Conservation (phyloP, 2,329 filamentous ascomycete genomes). For the Aspergillus quadrilineatus region DNA sequence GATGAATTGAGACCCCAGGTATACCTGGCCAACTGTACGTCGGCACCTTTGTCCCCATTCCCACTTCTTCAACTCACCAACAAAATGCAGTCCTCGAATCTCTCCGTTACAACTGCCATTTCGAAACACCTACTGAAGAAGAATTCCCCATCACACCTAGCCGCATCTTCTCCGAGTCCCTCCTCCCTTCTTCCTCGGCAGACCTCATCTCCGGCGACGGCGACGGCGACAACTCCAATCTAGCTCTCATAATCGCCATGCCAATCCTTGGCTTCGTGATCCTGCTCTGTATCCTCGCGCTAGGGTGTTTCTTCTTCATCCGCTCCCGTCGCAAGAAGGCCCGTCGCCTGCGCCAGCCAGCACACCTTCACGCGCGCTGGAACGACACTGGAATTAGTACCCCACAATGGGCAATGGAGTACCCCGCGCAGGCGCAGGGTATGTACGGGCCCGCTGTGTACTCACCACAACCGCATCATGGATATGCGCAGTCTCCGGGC, state of each 20-base stretch:
- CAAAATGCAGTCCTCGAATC: slow-evolving; percentile 43
- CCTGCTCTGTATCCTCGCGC: slow-evolving; percentile 30
- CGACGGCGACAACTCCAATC: slow-evolving; percentile 24
- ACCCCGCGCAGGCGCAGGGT: slow-evolving; percentile 18
- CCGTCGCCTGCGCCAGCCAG: slow-evolving; percentile 26
- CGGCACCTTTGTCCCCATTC: not conserved
- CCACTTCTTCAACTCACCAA: not conserved
- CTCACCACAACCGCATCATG: not conserved
- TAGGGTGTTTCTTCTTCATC: slow-evolving; percentile 46
- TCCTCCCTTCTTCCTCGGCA: slow-evolving; percentile 37
- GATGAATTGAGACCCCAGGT: slow-evolving; percentile 29
- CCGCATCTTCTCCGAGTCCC: slow-evolving; percentile 42
- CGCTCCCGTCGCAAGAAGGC: slow-evolving; percentile 41
- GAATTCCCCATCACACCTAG: slow-evolving; percentile 42
- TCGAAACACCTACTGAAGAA: slow-evolving; percentile 33
- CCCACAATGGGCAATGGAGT: slow-evolving; percentile 29
- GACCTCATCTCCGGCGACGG: slow-evolving; percentile 22
- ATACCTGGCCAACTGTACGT: slow-evolving; percentile 47
- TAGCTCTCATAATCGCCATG: slow-evolving; percentile 44
- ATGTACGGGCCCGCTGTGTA: slow-evolving; percentile 14
- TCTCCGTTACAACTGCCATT: slow-evolving; percentile 47
- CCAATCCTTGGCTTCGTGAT: slow-evolving; percentile 46
- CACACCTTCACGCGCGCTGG: slow-evolving; percentile 37
- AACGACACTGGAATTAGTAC: slow-evolving; percentile 34
- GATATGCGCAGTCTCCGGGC: not conserved